Evolutionary conservation across 2,329 filamentous ascomycete genomes (phyloP), one percentile per base, ranked within the genome.

Genomic region (Fusarium buharicum): DNA sequence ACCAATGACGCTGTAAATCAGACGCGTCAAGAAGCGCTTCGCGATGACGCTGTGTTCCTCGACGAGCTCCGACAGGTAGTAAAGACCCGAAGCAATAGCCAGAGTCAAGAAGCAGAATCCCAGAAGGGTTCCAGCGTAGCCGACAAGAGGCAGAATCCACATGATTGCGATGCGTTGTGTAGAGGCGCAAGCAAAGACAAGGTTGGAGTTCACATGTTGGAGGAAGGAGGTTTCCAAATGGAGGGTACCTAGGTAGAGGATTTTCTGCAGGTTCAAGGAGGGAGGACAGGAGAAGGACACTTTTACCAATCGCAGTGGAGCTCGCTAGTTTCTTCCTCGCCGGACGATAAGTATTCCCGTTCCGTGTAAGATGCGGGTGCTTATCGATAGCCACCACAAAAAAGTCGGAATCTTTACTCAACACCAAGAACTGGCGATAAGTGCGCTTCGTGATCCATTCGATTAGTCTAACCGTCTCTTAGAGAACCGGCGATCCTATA

Each of bases 61-160:
- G 59, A 99, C 95, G 13, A 98, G 88, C 77, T 99, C 95, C 20
- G 94, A 97, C 50, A 99, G 89, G 76, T 99, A 99, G 81, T 99
- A 99, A 22, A 99, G 87, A 33, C 95, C 95, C n/a, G 93, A 97
- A 34, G 95, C 95, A 73, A 99, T 98, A 53, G 94, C 93, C 60
- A 99, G 84, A 17, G 95, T 98, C 67, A 99, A 82, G 79, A 99
- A 98, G 72, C 86, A 87, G 81, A 99, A 99, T 75, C 94, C 94
- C 59, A 97, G 81, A 63, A 93, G 79, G 68, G 96, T 87, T 72
- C 95, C 95, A 30, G 93, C 77, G 73, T 97, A 97, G 72, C 95
- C 95, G 71, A 99, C 82, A 38, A 98, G 81, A 71, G 94, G 93
- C 73, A 99, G 81, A 81, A 99, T 92, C 92, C 93, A 98, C 95